These are phyloP conservation scores for Talaromyces sp. DNA, from an alignment of 2,329 filamentous ascomycete genomes.

Conservation along the genomic window DNA sequence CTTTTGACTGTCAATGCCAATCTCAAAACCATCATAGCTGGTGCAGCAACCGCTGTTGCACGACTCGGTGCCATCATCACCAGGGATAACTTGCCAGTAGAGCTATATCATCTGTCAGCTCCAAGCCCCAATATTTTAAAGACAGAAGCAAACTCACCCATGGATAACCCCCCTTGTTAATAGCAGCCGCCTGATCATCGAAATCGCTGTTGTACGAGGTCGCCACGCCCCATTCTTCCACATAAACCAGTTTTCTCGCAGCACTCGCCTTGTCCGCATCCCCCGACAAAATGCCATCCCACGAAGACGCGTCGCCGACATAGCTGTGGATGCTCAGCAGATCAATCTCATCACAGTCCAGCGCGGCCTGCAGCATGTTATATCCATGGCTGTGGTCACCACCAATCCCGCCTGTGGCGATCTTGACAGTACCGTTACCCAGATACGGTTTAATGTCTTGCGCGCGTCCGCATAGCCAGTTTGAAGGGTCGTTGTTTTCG, in stretches of 20 bases:
- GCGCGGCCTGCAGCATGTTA: background rate
- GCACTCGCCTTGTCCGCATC: background rate
- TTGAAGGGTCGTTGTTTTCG: background rate
- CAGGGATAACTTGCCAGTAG: background rate
- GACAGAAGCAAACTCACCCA: background rate
- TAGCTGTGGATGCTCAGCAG: background rate
- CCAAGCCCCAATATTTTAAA: background rate
- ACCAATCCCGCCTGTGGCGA: background rate
- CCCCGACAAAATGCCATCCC: background rate
- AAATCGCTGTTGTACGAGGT: background rate
- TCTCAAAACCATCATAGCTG: too few species aligned
- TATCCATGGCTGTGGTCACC: background rate
- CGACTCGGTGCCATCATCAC: too few species aligned
- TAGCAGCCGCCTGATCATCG: background rate
- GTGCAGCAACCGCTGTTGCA: too few species aligned
- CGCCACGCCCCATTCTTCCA: background rate
- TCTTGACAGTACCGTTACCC: background rate
- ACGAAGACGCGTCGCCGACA: background rate
- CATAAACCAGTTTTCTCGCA: background rate
- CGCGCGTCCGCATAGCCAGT: background rate
- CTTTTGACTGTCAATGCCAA: too few species aligned
- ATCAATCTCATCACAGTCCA: background rate
- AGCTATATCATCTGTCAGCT: background rate
- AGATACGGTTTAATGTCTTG: background rate
- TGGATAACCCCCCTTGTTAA: background rate